Evolutionary conservation across 176 grass and related monocot species (phyloP), one percentile per base, ranked within the genome.

Genomic region (Panicum miliaceum): DNA sequence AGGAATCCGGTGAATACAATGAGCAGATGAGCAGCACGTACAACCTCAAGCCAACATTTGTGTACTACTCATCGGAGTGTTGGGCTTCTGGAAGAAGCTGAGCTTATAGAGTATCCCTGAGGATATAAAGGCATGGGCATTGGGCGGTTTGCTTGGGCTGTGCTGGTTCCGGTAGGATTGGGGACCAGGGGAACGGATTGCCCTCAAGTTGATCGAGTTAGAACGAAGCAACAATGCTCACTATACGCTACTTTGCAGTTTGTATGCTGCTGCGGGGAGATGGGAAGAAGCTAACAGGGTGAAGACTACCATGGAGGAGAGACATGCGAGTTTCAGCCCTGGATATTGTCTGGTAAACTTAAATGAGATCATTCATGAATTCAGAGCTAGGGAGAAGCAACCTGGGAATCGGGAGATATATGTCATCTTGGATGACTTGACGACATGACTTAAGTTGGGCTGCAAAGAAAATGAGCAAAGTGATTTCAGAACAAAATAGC

Each of bases 261-360:
- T 95, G 27, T 95, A 95, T 86, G 90, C 89, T 26, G 91, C 86
- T 12, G 86, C 80, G 0, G 93, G 93, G 26, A 89, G 78, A 69
- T 91, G 88, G 93, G 84, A 90, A 54, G 82, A 92, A 36, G 93
- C 53, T 84, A 71, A 81, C n/a, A 86, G 87, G 26, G 61, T 95
- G 54, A 95, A 92, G 78, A 71, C 72, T 71, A 89, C 78, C 64
- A 82, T 92, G 35, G 89, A 80, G 79, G 82, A 79, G 41, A 87
- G 37, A 78, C 47, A 68, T 16, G 52, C 42, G 58, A 89, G 60
- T 50, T 86, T 84, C 63, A 81, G 86, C 8, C 90, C 90, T 61
- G 88, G 93, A 53, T 71, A 95, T 78, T 85, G 83, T 47, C 42
- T 95, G 41, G 84, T 78, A 59, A 64, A 95, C 75, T 81, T 95